Conservation (phyloP, 2,329 filamentous ascomycete genomes). For the Fusarium succisae region DNA sequence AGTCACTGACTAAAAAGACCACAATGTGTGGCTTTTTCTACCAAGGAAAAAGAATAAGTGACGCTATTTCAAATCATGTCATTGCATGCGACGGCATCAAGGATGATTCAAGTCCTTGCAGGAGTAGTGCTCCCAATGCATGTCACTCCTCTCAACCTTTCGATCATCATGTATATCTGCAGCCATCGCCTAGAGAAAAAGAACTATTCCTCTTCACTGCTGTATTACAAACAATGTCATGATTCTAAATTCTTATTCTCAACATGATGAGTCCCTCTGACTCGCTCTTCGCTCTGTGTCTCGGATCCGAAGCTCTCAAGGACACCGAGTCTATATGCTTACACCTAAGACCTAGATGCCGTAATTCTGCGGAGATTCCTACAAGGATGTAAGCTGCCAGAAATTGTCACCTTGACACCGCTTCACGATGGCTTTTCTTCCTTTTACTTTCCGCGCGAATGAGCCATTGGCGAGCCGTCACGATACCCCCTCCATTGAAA, state of each 20-base stretch:
- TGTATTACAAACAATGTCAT: neutral
- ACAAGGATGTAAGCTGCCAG: neutral
- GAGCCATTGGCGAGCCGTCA: conserved; percentile 12
- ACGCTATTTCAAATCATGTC: neutral
- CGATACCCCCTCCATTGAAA: conserved; percentile 19
- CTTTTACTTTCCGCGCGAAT: neutral
- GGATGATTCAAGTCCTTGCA: conserved; percentile 13
- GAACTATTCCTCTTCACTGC: neutral
- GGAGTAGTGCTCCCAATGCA: conserved; percentile 5
- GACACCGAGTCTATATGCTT: conserved; percentile 1
- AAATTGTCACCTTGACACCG: conserved; percentile 2
- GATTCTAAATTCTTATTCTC: neutral
- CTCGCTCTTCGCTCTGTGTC: neutral
- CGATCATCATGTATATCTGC: conserved; percentile 1
- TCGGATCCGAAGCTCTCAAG: conserved; percentile 11
- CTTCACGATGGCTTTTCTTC: neutral
- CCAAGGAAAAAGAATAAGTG: neutral
- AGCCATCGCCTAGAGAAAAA: conserved; percentile 20
- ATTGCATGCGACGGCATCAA: neutral
- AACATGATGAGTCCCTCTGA: neutral
- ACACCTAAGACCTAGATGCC: neutral
- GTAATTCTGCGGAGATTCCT: conserved; percentile 12
- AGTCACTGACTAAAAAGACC: neutral
- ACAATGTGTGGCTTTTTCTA: neutral
- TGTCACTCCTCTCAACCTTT: conserved; percentile 10